Evolutionary conservation across 805 yeast genomes (phyloP), one percentile per base, ranked within the genome.

Genomic region (Candida bentonensis): DNA sequence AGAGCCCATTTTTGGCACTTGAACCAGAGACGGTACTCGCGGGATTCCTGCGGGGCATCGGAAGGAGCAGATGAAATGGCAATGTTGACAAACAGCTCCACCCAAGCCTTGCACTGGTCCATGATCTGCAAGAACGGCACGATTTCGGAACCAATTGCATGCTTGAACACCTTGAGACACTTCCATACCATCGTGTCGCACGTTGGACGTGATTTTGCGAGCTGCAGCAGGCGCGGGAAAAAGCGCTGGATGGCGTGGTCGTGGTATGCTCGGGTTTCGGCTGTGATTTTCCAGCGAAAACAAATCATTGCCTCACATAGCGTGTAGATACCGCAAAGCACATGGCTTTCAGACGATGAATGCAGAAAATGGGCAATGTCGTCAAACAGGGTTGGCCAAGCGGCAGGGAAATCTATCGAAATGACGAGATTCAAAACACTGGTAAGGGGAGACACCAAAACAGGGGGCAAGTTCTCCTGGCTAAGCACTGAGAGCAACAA

Each of bases 1-100:
- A 30, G 36, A 13, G 36, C 36, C 36, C 36, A 30, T 30, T 30
- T 30, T 15, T 30, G 36, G 17, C 36, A 30, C 17, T 30, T 30
- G 17, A 11, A n/a, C 36, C 36, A 30, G 17, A 11, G 13, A 13
- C 17, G 5, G 17, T 30, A 30, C 17, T 30, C 36, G 17, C 11
- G 5, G 11, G 20, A 13, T 9, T 30, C 20, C 5, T 11, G 5
- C n/a, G n/a, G n/a, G 17, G 36, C 5, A 5, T 11, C 20, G 17
- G 36, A 30, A 9, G 27, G 27, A 11, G 36, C 11, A 9, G 36
- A 15, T 4, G 36, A 30, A 5, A 13, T 11, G 17, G 36, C 36
- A 11, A 30, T 30, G 7, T 9, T 9, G 11, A 30, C 17, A n/a
- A 30, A 30, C 36, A 30, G 17, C 20, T 30, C 36, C 5, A 30